Conservation (phyloP, 2,329 filamentous ascomycete species). For the Cercospora sesami region DNA sequence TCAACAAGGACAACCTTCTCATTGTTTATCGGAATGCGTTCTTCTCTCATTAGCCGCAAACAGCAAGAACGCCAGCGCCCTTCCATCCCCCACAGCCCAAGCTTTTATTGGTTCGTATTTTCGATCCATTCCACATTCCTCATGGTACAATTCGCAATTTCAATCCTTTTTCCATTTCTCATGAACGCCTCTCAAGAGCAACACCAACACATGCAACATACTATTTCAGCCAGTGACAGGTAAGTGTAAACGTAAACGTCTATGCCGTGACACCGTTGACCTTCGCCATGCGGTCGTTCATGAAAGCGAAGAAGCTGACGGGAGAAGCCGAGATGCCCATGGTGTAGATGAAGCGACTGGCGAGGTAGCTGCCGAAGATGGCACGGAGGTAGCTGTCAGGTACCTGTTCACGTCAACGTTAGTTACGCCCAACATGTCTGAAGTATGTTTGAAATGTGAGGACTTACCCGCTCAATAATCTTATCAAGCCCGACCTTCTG, state of each 20-base stretch:
- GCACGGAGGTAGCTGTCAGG: slow-evolving; percentile 88
- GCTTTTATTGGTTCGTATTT: slow-evolving; percentile 1
- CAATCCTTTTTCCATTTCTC: not conserved
- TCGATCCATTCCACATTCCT: slow-evolving; percentile 18
- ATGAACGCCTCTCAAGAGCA: not conserved
- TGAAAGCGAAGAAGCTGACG: slow-evolving; percentile 97
- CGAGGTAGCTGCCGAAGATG: slow-evolving; percentile 94
- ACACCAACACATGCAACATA: not conserved
- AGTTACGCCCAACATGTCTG: not conserved
- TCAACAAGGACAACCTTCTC: not conserved
- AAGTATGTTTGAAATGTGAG: not conserved
- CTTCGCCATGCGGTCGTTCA: slow-evolving; percentile 50
- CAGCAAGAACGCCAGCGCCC: not conserved
- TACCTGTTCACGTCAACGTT: slow-evolving; percentile 52
- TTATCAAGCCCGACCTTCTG: slow-evolving; percentile 89
- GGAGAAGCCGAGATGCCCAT: slow-evolving; percentile 90
- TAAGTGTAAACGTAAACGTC: not conserved
- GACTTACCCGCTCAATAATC: slow-evolving; percentile 72
- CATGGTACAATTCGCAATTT: slow-evolving; percentile 3
- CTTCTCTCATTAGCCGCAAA: not conserved
- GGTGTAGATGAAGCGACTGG: slow-evolving; percentile 93
- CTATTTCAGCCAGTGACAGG: not conserved
- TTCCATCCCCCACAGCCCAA: not conserved
- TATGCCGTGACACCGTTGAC: slow-evolving; percentile 17
- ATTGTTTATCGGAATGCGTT: slow-evolving; percentile 1